phyloP scores from a whole-genome alignment of 2,329 filamentous ascomycete genomes.

The Fusarium neocosmosporiellum region DNA sequence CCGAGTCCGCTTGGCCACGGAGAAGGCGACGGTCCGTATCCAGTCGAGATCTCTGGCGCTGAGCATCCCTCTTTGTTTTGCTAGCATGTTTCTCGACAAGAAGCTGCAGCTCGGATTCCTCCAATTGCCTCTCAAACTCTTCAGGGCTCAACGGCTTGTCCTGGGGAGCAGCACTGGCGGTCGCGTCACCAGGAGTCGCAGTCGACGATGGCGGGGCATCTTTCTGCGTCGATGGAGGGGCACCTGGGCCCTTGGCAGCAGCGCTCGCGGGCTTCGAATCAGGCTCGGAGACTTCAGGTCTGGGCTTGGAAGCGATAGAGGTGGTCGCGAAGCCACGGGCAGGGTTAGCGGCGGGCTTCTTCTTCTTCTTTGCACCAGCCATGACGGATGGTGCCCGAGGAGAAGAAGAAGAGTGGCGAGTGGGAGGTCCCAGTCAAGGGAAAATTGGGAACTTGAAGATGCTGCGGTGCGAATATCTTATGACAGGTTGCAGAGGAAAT shows the following conservation, averaged over 20 bases:
- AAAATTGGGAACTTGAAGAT: neutral
- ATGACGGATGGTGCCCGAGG: conserved; percentile 57
- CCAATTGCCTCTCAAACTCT: conserved; percentile 88
- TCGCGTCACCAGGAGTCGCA: conserved; percentile 40
- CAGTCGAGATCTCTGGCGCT: conserved; percentile 79
- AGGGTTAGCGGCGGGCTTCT: conserved; percentile 88
- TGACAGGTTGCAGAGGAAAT: conserved; percentile 2
- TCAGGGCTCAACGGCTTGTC: conserved; percentile 77
- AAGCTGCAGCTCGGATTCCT: conserved; percentile 89
- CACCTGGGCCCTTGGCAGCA: conserved; percentile 40
- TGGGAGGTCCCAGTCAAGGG: neutral
- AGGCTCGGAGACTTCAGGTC: conserved; percentile 66
- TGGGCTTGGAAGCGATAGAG: conserved; percentile 85
- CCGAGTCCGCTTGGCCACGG: conserved; percentile 78
- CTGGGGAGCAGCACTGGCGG: conserved; percentile 25
- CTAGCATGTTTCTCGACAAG: conserved; percentile 85
- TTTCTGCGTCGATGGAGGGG: conserved; percentile 46
- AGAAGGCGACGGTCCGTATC: conserved; percentile 89
- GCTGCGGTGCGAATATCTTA: neutral
- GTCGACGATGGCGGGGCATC: conserved; percentile 46
- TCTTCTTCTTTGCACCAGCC: conserved; percentile 85
- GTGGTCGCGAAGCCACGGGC: conserved; percentile 94
- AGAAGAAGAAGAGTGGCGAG: neutral
- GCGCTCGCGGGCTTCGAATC: conserved; percentile 41
- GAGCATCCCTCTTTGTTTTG: conserved; percentile 83